phyloP scores from a whole-genome alignment of 164 flowering plant genomes.

The Vitis vinifera region DNA sequence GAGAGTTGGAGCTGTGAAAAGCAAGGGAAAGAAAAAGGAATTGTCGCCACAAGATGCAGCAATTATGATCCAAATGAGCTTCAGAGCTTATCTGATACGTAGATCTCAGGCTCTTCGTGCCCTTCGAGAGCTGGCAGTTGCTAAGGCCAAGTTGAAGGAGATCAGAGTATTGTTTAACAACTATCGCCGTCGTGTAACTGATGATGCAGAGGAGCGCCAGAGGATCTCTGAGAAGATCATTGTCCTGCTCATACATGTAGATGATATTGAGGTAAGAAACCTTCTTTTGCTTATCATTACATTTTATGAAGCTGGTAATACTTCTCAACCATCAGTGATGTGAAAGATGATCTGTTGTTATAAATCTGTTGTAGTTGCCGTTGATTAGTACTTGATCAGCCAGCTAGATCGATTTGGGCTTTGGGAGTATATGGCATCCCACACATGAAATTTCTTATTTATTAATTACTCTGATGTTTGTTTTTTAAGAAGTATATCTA shows the following conservation, averaged over 20 bases:
- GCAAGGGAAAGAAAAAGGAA: slow-evolving; percentile 81
- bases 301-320: background rate
- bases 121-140: slow-evolving; percentile 82
- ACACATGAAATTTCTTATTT: too few relatives aligned
- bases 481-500: too few relatives aligned
- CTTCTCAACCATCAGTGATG: too few relatives aligned
- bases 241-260: slow-evolving; percentile 90
- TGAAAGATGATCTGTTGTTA: too few relatives aligned
- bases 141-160: slow-evolving; percentile 88
- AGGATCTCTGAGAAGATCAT: slow-evolving; percentile 86
- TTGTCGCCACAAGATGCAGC: slow-evolving; percentile 89
- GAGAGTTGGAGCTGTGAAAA: slow-evolving; percentile 39
- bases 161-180: slow-evolving; percentile 68
- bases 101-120: slow-evolving; percentile 81
- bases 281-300: background rate
- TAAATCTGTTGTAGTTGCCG: too few relatives aligned
- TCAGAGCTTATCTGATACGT: slow-evolving; percentile 75
- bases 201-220: slow-evolving; percentile 82
- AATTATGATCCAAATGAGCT: slow-evolving; percentile 66
- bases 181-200: slow-evolving; percentile 60
- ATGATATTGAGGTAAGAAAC: slow-evolving; percentile 75
- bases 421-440: too few relatives aligned
- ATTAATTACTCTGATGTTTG: too few relatives aligned
- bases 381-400: too few relatives aligned
- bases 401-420: too few relatives aligned